phyloP scores from a whole-genome alignment of 305 asterid genomes.

The Solanum chacoense region DNA sequence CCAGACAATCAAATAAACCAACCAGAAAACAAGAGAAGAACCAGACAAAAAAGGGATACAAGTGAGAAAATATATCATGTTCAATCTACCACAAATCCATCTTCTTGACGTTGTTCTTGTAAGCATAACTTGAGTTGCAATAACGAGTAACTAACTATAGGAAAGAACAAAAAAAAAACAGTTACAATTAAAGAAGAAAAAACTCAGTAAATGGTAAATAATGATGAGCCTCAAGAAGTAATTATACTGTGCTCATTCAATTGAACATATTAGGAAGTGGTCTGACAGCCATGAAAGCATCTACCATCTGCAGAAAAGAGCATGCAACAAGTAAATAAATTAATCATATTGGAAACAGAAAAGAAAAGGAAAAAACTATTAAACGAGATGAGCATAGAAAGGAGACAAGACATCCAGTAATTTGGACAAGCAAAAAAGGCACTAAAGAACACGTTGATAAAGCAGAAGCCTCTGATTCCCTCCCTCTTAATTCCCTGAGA shows the following conservation, averaged over 20 bases:
- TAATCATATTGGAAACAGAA: neutral
- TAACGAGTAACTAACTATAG: neutral
- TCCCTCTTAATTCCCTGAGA: neutral
- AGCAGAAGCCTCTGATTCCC: neutral
- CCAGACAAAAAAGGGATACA: neutral
- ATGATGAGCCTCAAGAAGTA: neutral
- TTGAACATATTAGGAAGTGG: conserved; percentile 80
- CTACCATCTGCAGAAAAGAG: conserved; percentile 56
- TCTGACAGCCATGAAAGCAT: conserved; percentile 78
- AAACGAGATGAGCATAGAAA: neutral
- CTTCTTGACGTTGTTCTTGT: neutral
- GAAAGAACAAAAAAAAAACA: neutral
- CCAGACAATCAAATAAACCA: neutral
- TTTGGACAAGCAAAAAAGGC: neutral
- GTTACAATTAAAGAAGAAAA: neutral
- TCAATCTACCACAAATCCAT: neutral
- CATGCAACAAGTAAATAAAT: neutral
- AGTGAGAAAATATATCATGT: neutral
- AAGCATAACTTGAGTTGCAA: neutral
- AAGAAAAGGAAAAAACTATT: neutral
- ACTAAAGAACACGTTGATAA: neutral
- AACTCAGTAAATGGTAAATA: neutral
- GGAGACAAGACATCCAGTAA: neutral
- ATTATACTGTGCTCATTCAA: conserved; percentile 10
- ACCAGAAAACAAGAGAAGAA: neutral